Evolutionary conservation across 2,329 filamentous ascomycete species (phyloP), one percentile per base, ranked within the genome.

Genomic region (Cercospora sp.): DNA sequence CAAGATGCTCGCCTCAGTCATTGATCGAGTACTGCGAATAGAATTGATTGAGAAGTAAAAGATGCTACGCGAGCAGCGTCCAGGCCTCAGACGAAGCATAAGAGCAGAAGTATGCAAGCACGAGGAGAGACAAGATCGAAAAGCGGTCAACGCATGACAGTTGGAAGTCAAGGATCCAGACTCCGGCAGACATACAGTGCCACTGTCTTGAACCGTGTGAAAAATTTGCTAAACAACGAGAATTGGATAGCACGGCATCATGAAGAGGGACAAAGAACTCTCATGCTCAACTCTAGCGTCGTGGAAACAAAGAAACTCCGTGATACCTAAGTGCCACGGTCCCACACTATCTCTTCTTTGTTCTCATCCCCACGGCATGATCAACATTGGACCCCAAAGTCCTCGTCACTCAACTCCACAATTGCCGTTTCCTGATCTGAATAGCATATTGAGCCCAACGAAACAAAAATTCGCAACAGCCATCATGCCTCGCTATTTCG

Each of bases 361-460:
- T 58, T 32, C 45, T 51, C 1, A 3, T 40, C 30, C 26, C 10
- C 53, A 32, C 30, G 2, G 16, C n/a, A 8, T 30, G 26, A 1
- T n/a, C 30, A 10, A 34, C 30, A 28, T 30, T 32, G 30, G 5
- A 12, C 26, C 53, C 53, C 26, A n/a, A 12, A 58, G 0, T n/a
- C 4, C 12, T 58, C 16, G 9, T 4, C 26, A 18, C 5, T n/a
- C 26, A 10, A 16, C 13, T 32, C 24, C 13, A 58, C 32, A 40
- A n/a, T 28, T 66, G 61, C 63, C 26, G 40, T n/a, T 30, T 60
- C 13, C 12, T 21, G 55, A 12, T 57, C 63, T 66, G 40, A 66
- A 66, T 66, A 66, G 21, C 30, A n/a, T 26, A 1, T 40, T 9
- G 9, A 6, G 24, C 2, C 9, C 1, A 28, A 24, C 51, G 37